Evolutionary conservation across 306 rosid species (phyloP).

Genomic region (Quercus parvula): DNA sequence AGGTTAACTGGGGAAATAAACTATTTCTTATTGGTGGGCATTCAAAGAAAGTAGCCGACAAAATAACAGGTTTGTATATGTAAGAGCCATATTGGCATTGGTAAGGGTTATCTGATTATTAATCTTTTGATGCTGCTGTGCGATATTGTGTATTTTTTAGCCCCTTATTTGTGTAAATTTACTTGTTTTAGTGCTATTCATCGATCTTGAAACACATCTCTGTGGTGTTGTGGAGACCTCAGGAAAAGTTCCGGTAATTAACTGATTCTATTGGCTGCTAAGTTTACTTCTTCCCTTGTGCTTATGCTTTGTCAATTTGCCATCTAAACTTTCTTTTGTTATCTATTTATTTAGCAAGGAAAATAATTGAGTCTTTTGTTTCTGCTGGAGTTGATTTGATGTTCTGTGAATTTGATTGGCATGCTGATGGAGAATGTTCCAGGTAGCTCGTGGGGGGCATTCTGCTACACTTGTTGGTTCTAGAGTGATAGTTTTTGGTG

Average conservation of each 20-base stretch:
- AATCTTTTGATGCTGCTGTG: constrained; percentile 9
- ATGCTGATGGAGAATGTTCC: constrained; percentile 28
- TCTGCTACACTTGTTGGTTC: constrained; percentile 88
- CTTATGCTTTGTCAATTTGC: constrained; percentile 14
- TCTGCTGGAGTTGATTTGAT: constrained; percentile 9
- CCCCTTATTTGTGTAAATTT: constrained; percentile 30
- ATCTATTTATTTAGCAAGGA: constrained; percentile 16
- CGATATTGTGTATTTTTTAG: constrained; percentile 5
- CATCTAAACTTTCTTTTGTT: neutral
- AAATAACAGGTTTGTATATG: constrained; percentile 58
- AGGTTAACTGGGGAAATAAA: constrained; percentile 85
- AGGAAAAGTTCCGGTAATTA: constrained; percentile 84
- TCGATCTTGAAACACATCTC: constrained; percentile 59
- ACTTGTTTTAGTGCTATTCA: constrained; percentile 68
- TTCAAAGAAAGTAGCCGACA: constrained; percentile 57
- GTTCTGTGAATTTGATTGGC: constrained; percentile 20
- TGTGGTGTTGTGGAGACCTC: constrained; percentile 70
- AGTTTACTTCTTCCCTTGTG: constrained; percentile 19
- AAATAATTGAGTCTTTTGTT: neutral
- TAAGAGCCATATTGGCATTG: neutral
- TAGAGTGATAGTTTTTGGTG: constrained; percentile 83
- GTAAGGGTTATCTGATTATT: constrained; percentile 14
- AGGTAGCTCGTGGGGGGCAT: constrained; percentile 85
- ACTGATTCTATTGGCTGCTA: constrained; percentile 8
- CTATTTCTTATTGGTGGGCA: constrained; percentile 81